Percentiles rank a stretch among this genome's conserved stretches.
phyloP scores from a whole-genome alignment of 306 rosid genomes.

The Cicer cuneatum region DNA sequence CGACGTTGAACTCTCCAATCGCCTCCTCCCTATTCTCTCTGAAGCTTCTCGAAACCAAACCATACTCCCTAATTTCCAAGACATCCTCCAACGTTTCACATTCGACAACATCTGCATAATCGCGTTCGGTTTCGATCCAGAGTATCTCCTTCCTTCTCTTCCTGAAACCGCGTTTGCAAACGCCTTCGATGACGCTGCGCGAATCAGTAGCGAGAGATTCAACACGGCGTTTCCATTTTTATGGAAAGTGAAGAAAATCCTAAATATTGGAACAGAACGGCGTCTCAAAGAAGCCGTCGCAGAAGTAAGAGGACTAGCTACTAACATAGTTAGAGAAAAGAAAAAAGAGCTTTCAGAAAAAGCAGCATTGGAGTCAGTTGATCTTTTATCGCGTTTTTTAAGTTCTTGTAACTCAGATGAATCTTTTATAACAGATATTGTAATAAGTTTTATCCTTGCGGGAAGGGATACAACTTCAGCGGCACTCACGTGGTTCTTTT shows the following conservation, averaged over 20 bases:
- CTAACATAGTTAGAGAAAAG: slow-evolving; percentile 50
- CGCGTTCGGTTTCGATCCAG: slow-evolving; percentile 74
- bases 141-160: slow-evolving; percentile 60
- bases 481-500: slow-evolving; percentile 72
- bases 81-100: slow-evolving; percentile 73
- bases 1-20: slow-evolving; percentile 57
- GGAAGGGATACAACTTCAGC: slow-evolving; percentile 74
- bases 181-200: slow-evolving; percentile 58
- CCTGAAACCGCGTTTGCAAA: slow-evolving; percentile 52
- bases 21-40: slow-evolving; percentile 61
- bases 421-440: slow-evolving; percentile 55
- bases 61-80: slow-evolving; percentile 54
- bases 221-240: not conserved
- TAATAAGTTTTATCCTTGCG: slow-evolving; percentile 67
- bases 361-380: slow-evolving; percentile 44
- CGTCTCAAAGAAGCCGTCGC: slow-evolving; percentile 31
- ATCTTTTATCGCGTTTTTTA: slow-evolving; percentile 60
- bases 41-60: not conserved
- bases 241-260: slow-evolving; percentile 54
- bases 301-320: slow-evolving; percentile 59
- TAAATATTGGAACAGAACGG: slow-evolving; percentile 58
- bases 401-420: slow-evolving; percentile 63
- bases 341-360: slow-evolving; percentile 50
- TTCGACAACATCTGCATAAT: slow-evolving; percentile 73
- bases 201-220: slow-evolving; percentile 54